Base-by-base conservation (phyloP, 257 asterid species). In the Petunia secreta region DNA sequence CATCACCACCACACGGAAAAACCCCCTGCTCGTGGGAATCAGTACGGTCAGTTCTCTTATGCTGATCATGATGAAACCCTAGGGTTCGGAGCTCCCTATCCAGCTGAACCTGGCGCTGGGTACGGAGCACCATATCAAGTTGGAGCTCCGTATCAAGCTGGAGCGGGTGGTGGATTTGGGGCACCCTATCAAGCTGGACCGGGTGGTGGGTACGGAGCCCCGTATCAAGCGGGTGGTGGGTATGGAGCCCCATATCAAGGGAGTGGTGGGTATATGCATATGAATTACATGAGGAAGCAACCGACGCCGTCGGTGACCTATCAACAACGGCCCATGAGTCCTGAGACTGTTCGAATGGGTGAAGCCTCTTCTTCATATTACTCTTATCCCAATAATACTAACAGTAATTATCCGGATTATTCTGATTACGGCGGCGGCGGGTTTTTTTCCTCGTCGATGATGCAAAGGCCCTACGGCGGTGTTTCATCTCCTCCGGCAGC, bases 231-330 rank as follows among this genome's bases (percentile, higher is more conserved):
- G 54, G 54, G 13, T 50, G 54, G 54, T 50, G 54, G 55, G 14
- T 52, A 52, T 52, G 57, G 15, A 2, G 57, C 57, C 8, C 57
- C 57, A 14, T 52, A 52, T 52, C 57, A 52, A 60, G 93, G 81
- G 9, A 91, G 84, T 34, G 83, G 92, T 6, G 84, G 88, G n/a
- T 88, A 68, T 89, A 86, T 84, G 94, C 87, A 88, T 80, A 82
- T 85, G 63, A 92, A 91, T 82, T 96, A 75, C 58, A 96, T 94
- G 99, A 91, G 85, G 79, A 94, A 88, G 6, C 95, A 91, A 37
- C 11, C 89, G 75, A 88, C 92, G 83, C 98, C 90, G 57, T 96
- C 98, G 5, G 86, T 91, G 1, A 85, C 88, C 41, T 89, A 92
- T 38, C 89, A 90, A 48, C 98, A 96, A 68, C 91, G 89, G 80